These are phyloP conservation scores for Parsonsia alboflavescens DNA, from an alignment of 257 asterid genomes.

Conservation along the genomic window DNA sequence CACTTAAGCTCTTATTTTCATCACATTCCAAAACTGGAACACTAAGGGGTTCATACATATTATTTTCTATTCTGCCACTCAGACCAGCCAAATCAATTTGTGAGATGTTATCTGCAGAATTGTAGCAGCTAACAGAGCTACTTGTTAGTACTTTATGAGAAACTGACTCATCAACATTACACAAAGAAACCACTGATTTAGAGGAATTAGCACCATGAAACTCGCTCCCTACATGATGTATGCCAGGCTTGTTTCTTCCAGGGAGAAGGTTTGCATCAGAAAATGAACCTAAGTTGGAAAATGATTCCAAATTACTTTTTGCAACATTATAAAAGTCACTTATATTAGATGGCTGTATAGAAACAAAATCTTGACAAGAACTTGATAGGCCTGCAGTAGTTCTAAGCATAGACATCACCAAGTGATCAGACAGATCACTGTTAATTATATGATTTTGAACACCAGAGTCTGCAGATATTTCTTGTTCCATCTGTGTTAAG, in stretches of 20 bases:
- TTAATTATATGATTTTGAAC: constrained; percentile 17
- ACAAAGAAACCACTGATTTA: constrained; percentile 26
- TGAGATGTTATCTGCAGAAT: constrained; percentile 22
- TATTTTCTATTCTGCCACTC: constrained; percentile 24
- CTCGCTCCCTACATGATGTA: constrained; percentile 13
- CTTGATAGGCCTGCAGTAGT: constrained; percentile 23
- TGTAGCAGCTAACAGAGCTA: constrained; percentile 22
- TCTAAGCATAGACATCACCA: constrained; percentile 25
- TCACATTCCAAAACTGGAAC: constrained; percentile 23
- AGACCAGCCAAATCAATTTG: constrained; percentile 20
- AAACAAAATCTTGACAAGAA: constrained; percentile 19
- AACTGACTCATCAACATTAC: constrained; percentile 22
- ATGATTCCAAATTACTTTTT: constrained; percentile 19
- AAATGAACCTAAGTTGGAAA: constrained; percentile 13
- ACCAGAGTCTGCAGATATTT: constrained; percentile 14
- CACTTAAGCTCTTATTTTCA: constrained; percentile 21
- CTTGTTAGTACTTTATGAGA: constrained; percentile 23
- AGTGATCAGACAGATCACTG: constrained; percentile 20
- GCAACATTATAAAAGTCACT: constrained; percentile 19
- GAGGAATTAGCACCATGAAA: constrained; percentile 28
- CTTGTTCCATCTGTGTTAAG: constrained; percentile 26
- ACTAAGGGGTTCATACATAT: constrained; percentile 29
- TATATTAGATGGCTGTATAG: constrained; percentile 20
- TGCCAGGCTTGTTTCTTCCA: constrained; percentile 19
- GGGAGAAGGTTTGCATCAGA: constrained; percentile 25